These are phyloP conservation scores for Isabelozyma rhagii DNA, from an alignment of 805 yeast genomes.

Conservation along the genomic window DNA sequence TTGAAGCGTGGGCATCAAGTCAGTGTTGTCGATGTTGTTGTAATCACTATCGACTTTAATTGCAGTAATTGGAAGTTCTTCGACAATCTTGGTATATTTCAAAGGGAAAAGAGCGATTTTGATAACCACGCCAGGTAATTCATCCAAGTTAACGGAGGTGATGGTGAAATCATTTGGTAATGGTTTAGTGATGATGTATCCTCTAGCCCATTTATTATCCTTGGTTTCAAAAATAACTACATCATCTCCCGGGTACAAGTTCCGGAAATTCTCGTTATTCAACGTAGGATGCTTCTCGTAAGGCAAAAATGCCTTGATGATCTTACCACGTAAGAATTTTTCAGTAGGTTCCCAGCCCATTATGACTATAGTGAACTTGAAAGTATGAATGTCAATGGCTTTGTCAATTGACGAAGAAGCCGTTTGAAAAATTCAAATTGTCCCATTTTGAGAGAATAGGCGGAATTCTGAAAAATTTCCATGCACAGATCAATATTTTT, in stretches of 20 bases:
- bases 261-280: constrained; percentile 39
- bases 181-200: constrained; percentile 67
- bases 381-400: background rate
- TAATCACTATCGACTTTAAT: constrained; percentile 22
- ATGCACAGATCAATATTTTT: background rate
- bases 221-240: constrained; percentile 68
- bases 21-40: constrained; percentile 24
- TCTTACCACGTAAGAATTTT: constrained; percentile 32
- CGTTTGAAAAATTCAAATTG: background rate
- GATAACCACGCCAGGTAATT: constrained; percentile 55
- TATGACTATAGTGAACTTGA: background rate
- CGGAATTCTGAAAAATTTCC: background rate
- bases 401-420: too few relatives aligned
- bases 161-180: constrained; percentile 66
- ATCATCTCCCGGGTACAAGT: constrained; percentile 74
- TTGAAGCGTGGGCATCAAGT: constrained; percentile 28
- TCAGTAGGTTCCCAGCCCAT: constrained; percentile 41
- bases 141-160: constrained; percentile 58
- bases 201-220: constrained; percentile 71
- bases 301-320: constrained; percentile 40
- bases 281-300: constrained; percentile 39
- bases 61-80: constrained; percentile 36
- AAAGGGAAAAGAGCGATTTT: constrained; percentile 61
- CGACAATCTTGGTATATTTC: constrained; percentile 46
- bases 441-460: background rate